Evolutionary conservation across 768 basidiomycete genomes (phyloP), one percentile per base, ranked within the genome.

Genomic region (Fomitopsis serialis): DNA sequence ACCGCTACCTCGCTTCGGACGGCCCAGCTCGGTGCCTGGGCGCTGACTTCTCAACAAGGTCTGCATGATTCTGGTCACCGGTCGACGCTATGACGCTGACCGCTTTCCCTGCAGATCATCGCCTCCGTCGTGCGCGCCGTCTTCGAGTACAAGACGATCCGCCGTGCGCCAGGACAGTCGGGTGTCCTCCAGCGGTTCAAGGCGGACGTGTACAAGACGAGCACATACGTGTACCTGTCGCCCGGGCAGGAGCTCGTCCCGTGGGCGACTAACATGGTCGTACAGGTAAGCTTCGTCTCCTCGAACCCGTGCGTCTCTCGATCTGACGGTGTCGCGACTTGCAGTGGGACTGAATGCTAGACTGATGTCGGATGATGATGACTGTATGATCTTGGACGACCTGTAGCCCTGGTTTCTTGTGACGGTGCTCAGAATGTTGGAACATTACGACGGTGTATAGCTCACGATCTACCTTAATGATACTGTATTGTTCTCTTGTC

Each of bases 191-290:
- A 77, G 52, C 74, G 83, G 50, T 87, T 81, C 74, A 62, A 66
- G 40, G 63, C 71, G 47, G 75, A 81, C 50, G 56, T 60, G 2
- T 69, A 72, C 36, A 70, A 77, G 42, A 80, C 75, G 4, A 75
- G 81, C 22, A 70, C 70, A 10, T 77, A 77, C 59, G 72, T 75
- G 50, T 90, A 88, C 65, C 69, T 91, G 24, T 55, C 49, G 55
- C 76, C 80, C 53, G 66, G 72, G 1, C 76, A 81, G 60, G 50
- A 70, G n/a, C 70, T 77, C 11, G 72, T 72, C 3, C 80, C 86
- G 17, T 89, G 87, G 87, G 85, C 89, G 0, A 78, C 77, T 7
- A 80, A 81, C 2, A 70, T 91, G 77, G 69, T 81, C 24, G 61
- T 89, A 34, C 71, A 82, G 72, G 80, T 81, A 64, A 50, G 73